Base-by-base conservation (phyloP, 2,329 filamentous ascomycete species). In the Colletotrichum orbiculare region DNA sequence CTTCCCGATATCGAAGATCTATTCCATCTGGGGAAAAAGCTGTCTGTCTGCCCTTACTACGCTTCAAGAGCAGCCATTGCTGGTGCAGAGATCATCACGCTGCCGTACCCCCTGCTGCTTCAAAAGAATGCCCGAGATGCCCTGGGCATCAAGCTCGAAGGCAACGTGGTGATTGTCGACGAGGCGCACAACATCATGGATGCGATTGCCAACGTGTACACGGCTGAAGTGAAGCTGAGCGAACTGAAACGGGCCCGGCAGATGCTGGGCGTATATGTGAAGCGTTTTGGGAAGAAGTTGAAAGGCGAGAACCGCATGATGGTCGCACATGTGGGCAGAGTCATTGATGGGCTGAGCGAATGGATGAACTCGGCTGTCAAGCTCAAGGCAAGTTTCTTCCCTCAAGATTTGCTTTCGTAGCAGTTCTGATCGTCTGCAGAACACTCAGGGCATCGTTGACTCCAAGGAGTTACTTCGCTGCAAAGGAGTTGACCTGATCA, bases 171-270 rank as follows among this genome's bases (percentile, higher is more conserved):
- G n/a, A 91, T 99, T 34, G 92, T 99, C 52, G 96, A 99, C 70
- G 96, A 99, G 80, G 96, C 96, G 0, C 96, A 99, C 75, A 99
- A 99, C 73, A 87, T 99, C 56, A 97, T 97, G 91, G 94, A 97
- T 75, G 94, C 95, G 0, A 93, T 99, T 49, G 87, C 93, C 13
- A 91, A 89, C 49, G 96, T 97, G 39, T 89, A 97, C 74, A 94
- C 94, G 0, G 88, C 93, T 0, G 88, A 91, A 41, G 85, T 98
- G 17, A 87, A 87, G 2, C 80, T 97, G 4, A 81, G 81, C 34
- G 94, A 97, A 67, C 81, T 98, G 15, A 87, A 87, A 54, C 85
- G 86, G 64, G 92, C 91, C 3, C 86, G 92, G 57, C 84, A 85
- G 53, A 94, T 97, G 78, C 82, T 99, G 1, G 90, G 89, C 0